A percentile compares a stretch with the other conserved stretches of the same genome.
Conservation (phyloP, 1,139 yeast species). For the Candida pseudocylindracea region DNA sequence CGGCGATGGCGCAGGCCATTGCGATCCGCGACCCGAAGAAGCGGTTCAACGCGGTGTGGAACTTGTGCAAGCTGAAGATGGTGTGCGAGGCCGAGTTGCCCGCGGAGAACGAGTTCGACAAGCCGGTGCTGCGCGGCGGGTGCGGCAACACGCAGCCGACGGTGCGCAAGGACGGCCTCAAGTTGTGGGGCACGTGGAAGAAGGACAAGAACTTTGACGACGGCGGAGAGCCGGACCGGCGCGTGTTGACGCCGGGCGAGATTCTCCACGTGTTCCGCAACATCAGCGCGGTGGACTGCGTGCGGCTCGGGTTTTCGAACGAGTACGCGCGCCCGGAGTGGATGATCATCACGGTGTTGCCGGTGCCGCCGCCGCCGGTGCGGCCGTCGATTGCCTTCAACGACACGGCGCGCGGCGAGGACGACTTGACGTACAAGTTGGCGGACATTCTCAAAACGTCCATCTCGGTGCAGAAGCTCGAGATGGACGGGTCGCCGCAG, state of each 20-base stretch:
- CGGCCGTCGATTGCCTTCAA: slow-evolving; percentile 96
- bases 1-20: slow-evolving; percentile 74
- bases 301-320: slow-evolving; percentile 70
- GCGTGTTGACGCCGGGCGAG: slow-evolving; percentile 73
- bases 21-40: slow-evolving; percentile 85
- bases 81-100: slow-evolving; percentile 72
- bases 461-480: slow-evolving; percentile 85
- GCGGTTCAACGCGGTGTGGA: slow-evolving; percentile 94
- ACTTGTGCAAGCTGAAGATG: slow-evolving; percentile 75
- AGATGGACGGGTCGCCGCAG: slow-evolving; percentile 97
- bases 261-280: slow-evolving; percentile 83
- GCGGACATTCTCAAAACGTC: slow-evolving; percentile 96
- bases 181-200: slow-evolving; percentile 95
- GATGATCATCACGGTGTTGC: slow-evolving; percentile 90
- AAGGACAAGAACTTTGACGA: slow-evolving; percentile 62
- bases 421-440: slow-evolving; percentile 91
- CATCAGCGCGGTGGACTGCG: slow-evolving; percentile 68
- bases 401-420: slow-evolving; percentile 98
- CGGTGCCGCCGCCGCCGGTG: slow-evolving; percentile 99
- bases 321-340: slow-evolving; percentile 98
- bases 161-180: slow-evolving; percentile 86
- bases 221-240: slow-evolving; percentile 80
- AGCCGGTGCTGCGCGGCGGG: slow-evolving; percentile 54
- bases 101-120: slow-evolving; percentile 32
- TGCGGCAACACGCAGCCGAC: slow-evolving; percentile 97